These are phyloP conservation scores for Linnemannia elongata DNA, from an alignment of 192 early-diverging fungal genomes.

Conservation along the genomic window DNA sequence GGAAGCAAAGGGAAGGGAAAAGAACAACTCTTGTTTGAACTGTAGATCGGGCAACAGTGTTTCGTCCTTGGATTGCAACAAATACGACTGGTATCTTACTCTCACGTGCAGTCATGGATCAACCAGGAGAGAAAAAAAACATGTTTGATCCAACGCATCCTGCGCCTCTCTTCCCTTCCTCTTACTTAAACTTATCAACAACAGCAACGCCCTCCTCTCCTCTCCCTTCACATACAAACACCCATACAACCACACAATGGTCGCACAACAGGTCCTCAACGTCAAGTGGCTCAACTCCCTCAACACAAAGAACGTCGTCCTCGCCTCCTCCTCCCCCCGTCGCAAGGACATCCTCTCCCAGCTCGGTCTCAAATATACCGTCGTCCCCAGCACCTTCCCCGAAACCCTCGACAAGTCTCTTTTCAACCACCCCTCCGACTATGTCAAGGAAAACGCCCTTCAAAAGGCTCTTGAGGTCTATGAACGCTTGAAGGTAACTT, in stretches of 20 bases:
- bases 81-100: neutral
- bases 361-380: conserved; percentile 71
- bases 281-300: conserved; percentile 53
- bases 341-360: conserved; percentile 78
- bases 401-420: conserved; percentile 83
- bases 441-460: conserved; percentile 78
- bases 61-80: neutral
- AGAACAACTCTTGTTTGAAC: neutral
- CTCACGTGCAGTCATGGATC: neutral
- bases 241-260: conserved; percentile 12
- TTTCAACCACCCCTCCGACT: conserved; percentile 69
- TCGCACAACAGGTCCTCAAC: conserved; percentile 35
- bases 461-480: conserved; percentile 82
- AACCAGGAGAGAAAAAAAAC: neutral
- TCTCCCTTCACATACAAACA: neutral
- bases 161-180: neutral
- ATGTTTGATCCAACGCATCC: neutral
- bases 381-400: conserved; percentile 80
- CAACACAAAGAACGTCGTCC: conserved; percentile 68
- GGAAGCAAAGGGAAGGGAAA: neutral
- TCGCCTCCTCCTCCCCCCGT: conserved; percentile 87
- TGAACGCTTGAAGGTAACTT: conserved; percentile 61
- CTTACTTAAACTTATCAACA: neutral
- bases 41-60: neutral
- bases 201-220: neutral